Conservation (phyloP, 2,329 filamentous ascomycete genomes). For the Intubia oerlemansii region DNA sequence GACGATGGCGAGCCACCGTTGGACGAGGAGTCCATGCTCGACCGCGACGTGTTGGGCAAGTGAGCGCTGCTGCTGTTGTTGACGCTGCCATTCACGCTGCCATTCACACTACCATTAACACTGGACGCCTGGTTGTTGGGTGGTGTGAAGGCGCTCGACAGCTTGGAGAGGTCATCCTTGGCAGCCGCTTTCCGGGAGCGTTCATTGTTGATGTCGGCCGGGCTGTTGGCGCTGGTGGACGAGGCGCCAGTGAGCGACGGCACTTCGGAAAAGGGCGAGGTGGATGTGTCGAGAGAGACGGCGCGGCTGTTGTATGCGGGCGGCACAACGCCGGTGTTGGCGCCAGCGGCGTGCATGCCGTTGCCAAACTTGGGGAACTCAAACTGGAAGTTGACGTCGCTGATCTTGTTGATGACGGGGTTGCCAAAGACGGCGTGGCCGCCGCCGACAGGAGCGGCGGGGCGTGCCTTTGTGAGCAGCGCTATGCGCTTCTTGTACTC, state of each 20-base stretch:
- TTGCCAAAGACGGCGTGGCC: constrained; percentile 24
- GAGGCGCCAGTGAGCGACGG: constrained; percentile 7
- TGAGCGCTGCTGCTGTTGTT: constrained; percentile 17
- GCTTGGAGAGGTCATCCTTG: constrained; percentile 30
- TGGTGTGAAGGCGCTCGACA: constrained; percentile 38
- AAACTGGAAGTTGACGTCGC: constrained; percentile 73
- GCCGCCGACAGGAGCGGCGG: no score
- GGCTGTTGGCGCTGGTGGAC: constrained; percentile 15
- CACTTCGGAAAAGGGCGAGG: constrained; percentile 8
- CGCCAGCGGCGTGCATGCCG: constrained; percentile 7
- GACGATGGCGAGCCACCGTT: constrained; percentile 44
- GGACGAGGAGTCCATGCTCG: constrained; percentile 28
- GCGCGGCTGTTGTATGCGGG: constrained; percentile 8
- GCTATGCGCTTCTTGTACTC: constrained; percentile 81
- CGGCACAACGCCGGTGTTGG: no score
- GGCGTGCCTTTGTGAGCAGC: constrained; percentile 20
- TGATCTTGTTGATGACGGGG: constrained; percentile 34
- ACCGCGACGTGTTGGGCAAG: constrained; percentile 25
- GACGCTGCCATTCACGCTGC: background rate
- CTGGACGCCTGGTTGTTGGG: constrained; percentile 11
- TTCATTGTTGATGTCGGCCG: constrained; percentile 14
- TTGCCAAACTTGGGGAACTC: constrained; percentile 84
- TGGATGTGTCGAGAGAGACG: constrained; percentile 4
- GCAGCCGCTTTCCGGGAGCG: constrained; percentile 15
- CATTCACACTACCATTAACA: background rate